Base-by-base conservation (phyloP, 345 rosid species). In the Raphanus raphanistrum region DNA sequence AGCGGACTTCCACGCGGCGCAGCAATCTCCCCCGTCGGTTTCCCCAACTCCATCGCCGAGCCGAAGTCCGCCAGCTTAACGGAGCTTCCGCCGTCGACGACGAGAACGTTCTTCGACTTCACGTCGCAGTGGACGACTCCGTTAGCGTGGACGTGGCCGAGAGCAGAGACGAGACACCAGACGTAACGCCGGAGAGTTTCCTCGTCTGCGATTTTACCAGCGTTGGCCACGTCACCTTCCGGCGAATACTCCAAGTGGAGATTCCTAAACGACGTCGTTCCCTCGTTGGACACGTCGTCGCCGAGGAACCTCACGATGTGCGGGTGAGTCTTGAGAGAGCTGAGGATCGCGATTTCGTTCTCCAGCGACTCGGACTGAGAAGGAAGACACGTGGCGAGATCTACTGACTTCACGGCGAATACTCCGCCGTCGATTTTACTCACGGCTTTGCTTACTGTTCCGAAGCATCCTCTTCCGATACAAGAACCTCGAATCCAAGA, bases 51-150 rank as follows among this genome's bases (percentile, higher is more conserved):
- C 0, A 79, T 15, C 38, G 97, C 89, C 1, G 93, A 86, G 12
- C 97, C 97, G 78, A 92, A 92, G 77, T 92, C 97, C 52, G 88
- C 93, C 29, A 92, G 90, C 78, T 92, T 92, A 4, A 83, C 84
- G 38, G 71, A 72, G 69, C 74, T 48, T 3, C 73, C 69, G 11
- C 71, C 79, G 35, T 66, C 66, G 10, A 76, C 85, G 3, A 92
- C 82, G 41, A 92, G 83, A 12, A 90, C 77, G 72, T 92, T 92
- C 75, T 67, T 85, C 0, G 93, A 87, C 65, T 92, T 90, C 31
- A 92, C 90, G 71, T 92, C 97, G 63, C 97, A 87, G 87, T 92
- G 96, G 0, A 86, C 93, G 33, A 90, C 78, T 81, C 92, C 89
- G 15, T 80, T 66, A 2, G 81, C 45, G 80, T 92, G 97, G 5